Percentiles rank a stretch among this genome's conserved stretches.
phyloP scores from a whole-genome alignment of 306 rosid species.

The Crataegus laevigata region DNA sequence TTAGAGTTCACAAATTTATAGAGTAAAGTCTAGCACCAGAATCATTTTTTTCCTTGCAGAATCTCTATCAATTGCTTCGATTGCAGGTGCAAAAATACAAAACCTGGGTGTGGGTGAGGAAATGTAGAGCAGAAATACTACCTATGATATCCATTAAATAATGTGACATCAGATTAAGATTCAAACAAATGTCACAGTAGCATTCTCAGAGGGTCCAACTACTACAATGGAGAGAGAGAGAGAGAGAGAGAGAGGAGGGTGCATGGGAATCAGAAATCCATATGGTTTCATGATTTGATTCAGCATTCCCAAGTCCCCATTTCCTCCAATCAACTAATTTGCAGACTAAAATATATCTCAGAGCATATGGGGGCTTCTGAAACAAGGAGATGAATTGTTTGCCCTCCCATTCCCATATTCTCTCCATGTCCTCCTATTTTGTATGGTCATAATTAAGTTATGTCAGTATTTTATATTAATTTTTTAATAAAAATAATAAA shows the following conservation, averaged over 20 bases:
- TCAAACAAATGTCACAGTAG: background rate
- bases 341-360: slow-evolving; percentile 16
- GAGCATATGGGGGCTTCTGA: slow-evolving; percentile 1
- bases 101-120: background rate
- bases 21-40: no score
- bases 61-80: background rate
- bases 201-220: slow-evolving; percentile 29
- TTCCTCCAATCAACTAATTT: slow-evolving; percentile 41
- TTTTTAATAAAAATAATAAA: no score
- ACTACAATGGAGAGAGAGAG: slow-evolving; percentile 18
- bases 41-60: no score
- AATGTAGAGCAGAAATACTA: background rate
- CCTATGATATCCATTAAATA: background rate
- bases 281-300: slow-evolving; percentile 53
- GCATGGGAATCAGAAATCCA: slow-evolving; percentile 45
- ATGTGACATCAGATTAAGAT: background rate
- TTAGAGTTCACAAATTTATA: no score
- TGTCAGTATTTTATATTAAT: no score
- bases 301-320: slow-evolving; percentile 41
- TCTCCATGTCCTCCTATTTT: no score
- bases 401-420: no score
- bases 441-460: no score
- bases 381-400: no score
- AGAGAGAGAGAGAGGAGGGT: background rate
- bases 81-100: slow-evolving; percentile 11